These are phyloP conservation scores for Ascochyta koolunga DNA, from an alignment of 2,329 filamentous ascomycete genomes.

Conservation along the genomic window DNA sequence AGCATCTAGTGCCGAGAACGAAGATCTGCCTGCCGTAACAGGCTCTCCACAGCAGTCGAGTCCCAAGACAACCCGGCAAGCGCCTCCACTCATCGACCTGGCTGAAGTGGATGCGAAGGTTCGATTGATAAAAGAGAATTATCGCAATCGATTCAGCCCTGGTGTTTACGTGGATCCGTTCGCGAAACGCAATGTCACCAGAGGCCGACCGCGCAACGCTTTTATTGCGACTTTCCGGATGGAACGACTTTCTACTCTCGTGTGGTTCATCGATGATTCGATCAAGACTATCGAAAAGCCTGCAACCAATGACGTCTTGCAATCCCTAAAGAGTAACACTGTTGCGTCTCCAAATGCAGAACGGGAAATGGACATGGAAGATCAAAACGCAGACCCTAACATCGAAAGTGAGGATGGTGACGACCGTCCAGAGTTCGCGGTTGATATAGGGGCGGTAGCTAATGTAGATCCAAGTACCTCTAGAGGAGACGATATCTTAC, in stretches of 20 bases:
- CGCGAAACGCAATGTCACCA: slow-evolving; percentile 43
- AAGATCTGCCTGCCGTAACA: not conserved
- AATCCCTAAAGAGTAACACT: not conserved
- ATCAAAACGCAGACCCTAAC: not conserved
- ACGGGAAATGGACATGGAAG: not conserved
- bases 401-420: not conserved
- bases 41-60: not conserved
- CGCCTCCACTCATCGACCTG: not conserved
- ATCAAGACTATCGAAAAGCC: not conserved
- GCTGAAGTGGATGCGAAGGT: not conserved
- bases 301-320: not conserved
- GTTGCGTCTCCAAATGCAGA: not conserved
- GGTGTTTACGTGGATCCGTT: slow-evolving; percentile 55
- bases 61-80: not conserved
- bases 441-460: not conserved
- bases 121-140: slow-evolving; percentile 30
- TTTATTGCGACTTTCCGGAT: slow-evolving; percentile 53
- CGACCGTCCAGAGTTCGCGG: no score
- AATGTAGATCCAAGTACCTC: not conserved
- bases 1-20: not conserved
- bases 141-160: slow-evolving; percentile 39
- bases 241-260: slow-evolving; percentile 37
- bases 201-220: slow-evolving; percentile 52
- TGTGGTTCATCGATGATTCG: slow-evolving; percentile 40
- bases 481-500: not conserved